Evolutionary conservation across 2,329 filamentous ascomycete species (phyloP).

Genomic region (Cryphonectria nitschkei): DNA sequence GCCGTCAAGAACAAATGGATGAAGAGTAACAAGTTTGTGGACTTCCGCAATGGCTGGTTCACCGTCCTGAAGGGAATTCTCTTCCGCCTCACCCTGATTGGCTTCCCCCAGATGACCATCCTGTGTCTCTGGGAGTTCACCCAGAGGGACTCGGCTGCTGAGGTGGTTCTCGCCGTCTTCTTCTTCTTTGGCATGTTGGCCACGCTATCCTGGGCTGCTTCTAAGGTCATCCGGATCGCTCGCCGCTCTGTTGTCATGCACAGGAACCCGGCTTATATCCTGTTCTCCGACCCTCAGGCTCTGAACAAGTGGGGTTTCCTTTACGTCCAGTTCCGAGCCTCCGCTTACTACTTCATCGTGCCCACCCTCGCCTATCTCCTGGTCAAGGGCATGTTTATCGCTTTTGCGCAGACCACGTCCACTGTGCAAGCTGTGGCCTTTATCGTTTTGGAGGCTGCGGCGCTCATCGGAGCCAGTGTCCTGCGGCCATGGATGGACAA

Average conservation of each 20-base stretch:
- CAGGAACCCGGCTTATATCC: slow-evolving; percentile 94
- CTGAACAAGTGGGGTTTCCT: slow-evolving; percentile 99
- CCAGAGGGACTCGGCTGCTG: slow-evolving; percentile 78
- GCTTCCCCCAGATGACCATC: slow-evolving; percentile 88
- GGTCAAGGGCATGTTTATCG: slow-evolving; percentile 89
- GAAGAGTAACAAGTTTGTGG: slow-evolving; percentile 82
- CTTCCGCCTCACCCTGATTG: slow-evolving; percentile 87
- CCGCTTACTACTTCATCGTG: slow-evolving; percentile 93
- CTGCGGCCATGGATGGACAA: slow-evolving; percentile 98
- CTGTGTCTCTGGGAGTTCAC: slow-evolving; percentile 95
- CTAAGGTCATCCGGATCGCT: slow-evolving; percentile 87
- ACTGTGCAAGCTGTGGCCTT: slow-evolving; percentile 80
- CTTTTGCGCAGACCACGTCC: slow-evolving; percentile 72
- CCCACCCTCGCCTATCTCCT: slow-evolving; percentile 77
- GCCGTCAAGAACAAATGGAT: slow-evolving; percentile 76
- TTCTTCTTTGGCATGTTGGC: slow-evolving; percentile 81
- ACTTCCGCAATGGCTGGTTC: slow-evolving; percentile 93
- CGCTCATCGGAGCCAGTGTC: slow-evolving; percentile 77
- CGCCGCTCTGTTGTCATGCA: slow-evolving; percentile 88
- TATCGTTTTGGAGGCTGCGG: slow-evolving; percentile 78
- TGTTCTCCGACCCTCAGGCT: slow-evolving; percentile 91
- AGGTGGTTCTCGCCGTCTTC: slow-evolving; percentile 85
- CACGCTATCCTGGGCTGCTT: slow-evolving; percentile 82
- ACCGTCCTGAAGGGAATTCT: slow-evolving; percentile 92
- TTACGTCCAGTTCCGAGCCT: slow-evolving; percentile 95